These are phyloP conservation scores for Metschnikowia borealis DNA, from an alignment of 805 yeast genomes.

Conservation along the genomic window DNA sequence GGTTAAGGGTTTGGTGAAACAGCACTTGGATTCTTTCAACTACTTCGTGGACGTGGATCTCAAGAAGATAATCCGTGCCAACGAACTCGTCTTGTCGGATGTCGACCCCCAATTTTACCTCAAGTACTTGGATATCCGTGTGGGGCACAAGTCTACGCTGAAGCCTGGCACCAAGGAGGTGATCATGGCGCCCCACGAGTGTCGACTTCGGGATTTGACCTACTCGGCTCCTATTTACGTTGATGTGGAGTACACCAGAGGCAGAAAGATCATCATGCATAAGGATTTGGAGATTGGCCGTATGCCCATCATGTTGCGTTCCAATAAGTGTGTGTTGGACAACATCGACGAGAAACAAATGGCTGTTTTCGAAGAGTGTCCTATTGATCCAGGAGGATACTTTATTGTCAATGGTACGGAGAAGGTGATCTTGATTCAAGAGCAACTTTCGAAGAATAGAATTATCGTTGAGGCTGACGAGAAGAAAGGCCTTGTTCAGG, in stretches of 20 bases:
- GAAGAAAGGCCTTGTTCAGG: constrained; percentile 90
- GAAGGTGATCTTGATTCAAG: constrained; percentile 93
- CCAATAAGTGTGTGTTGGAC: constrained; percentile 83
- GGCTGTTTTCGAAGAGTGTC: constrained; percentile 92
- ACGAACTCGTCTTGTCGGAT: constrained; percentile 82
- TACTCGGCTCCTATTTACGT: constrained; percentile 94
- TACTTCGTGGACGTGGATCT: constrained; percentile 92
- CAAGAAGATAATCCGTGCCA: constrained; percentile 88
- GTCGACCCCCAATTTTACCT: constrained; percentile 96
- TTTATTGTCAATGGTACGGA: constrained; percentile 97
- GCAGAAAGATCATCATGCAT: constrained; percentile 85
- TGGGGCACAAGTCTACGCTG: constrained; percentile 72
- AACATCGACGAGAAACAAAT: constrained; percentile 76
- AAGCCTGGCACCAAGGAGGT: constrained; percentile 51
- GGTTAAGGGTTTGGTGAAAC: constrained; percentile 94
- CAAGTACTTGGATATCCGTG: constrained; percentile 88
- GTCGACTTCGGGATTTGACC: constrained; percentile 89
- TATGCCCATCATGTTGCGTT: constrained; percentile 97
- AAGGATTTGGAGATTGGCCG: constrained; percentile 91
- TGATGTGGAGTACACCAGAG: constrained; percentile 96
- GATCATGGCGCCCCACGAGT: constrained; percentile 85
- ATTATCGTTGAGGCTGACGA: constrained; percentile 97
- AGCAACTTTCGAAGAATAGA: constrained; percentile 93
- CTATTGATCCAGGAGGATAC: constrained; percentile 98
- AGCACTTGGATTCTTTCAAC: constrained; percentile 96